Evolutionary conservation across 2,329 filamentous ascomycete genomes (phyloP), one percentile per base, ranked within the genome.

Genomic region (Pseudocercospora musae): DNA sequence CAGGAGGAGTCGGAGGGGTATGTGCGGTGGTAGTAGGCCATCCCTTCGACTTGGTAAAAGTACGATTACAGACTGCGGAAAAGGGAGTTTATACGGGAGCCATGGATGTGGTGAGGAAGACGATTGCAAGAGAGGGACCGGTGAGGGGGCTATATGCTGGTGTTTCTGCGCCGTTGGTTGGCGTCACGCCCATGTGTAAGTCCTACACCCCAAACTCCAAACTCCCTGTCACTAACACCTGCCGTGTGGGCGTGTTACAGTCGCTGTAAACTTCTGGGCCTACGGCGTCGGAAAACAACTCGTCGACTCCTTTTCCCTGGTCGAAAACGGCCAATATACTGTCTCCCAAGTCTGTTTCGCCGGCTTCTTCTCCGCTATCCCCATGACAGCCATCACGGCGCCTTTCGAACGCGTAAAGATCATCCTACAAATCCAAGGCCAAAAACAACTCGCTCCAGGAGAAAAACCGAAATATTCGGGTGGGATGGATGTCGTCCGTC

Each of bases 341-440:
- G 92, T 97, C 73, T 89, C 83, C 48, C 95, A 99, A 78, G 88
- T 96, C 78, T 95, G 91, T 33, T 86, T 91, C 37, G 95, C 95
- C 13, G 95, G 95, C 67, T 97, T 97, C 86, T 96, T 99, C 85
- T 96, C 91, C 74, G 95, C 95, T 64, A 90, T 99, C 63, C 95
- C 95, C 73, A 96, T 96, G 92, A 99, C 95, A 3, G 80, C 91
- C 78, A 97, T 99, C 81, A 98, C 95, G n/a, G 95, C 95, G 4
- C 95, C 95, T 64, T 98, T 99, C 76, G 95, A 99, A 84, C 94
- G 95, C 73, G 92, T 99, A 71, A 99, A 99, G 80, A 94, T 99
- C 60, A 92, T 99, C 67, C 88, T 99, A 1, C 95, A 99, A 78
- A 96, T 98, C 69, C 95, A 98, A 80, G 93, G 92, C 73, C 92